Evolutionary conservation across 345 rosid species (phyloP), one percentile per base, ranked within the genome.

Genomic region (Mangifera indica): DNA sequence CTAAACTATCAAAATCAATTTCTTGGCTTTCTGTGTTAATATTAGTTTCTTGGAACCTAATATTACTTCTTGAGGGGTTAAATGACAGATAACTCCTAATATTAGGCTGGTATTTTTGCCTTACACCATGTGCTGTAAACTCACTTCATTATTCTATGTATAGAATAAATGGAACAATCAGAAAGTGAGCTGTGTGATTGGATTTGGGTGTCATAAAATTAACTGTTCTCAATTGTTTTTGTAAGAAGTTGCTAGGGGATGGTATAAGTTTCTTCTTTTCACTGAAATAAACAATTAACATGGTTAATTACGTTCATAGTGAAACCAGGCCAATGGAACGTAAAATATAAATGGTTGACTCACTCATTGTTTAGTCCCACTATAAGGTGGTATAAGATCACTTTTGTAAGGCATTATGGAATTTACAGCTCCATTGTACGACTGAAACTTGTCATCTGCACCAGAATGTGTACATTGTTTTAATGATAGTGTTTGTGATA

Each of bases 21-120:
- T 56, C 21, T 44, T 2, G 55, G 74, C 8, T 3, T 57, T 13
- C 26, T 58, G 18, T 54, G 44, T n/a, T 1, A 15, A n/a, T 48
- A 15, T 60, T 20, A 32, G 13, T 49, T 44, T 29, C 14, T 7
- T 4, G 20, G 22, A 7, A 59, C 26, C 26, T 46, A 70, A 46
- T 46, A 26, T 70, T 70, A 58, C 66, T 45, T 70, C 58, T 70
- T n/a, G 20, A 45, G 25, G 67, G 67, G 73, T 70, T 58, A 17
- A 58, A 58, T 65, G 24, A 58, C 45, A 18, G 25, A 45, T 71
- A 37, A 71, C 67, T 60, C 49, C 48, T 18, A 10, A 62, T 6
- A 9, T 63, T 10, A 63, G 21, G 21, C 1, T 62, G 22, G 18
- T 20, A 61, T 26, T 6, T 29, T 21, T 18, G 25, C 45, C 24